Evolutionary conservation across 2,329 filamentous ascomycete species (phyloP).

Genomic region (Huntiella bhutanensis): DNA sequence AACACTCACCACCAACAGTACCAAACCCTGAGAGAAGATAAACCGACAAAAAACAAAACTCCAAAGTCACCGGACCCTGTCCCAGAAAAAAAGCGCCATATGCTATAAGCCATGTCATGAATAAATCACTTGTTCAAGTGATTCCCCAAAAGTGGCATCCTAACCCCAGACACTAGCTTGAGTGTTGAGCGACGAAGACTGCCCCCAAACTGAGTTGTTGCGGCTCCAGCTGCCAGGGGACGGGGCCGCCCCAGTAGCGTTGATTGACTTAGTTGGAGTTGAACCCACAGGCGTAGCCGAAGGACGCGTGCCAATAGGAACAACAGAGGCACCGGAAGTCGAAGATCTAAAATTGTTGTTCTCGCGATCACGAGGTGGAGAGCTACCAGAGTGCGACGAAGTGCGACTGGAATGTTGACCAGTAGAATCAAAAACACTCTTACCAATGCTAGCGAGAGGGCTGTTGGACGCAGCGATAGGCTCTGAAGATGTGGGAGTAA

Average conservation of each 20-base stretch:
- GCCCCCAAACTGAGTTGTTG: slow-evolving; percentile 69
- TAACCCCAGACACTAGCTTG: slow-evolving; percentile 93
- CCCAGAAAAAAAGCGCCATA: no score
- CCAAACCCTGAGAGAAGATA: slow-evolving; percentile 10
- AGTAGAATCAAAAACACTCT: slow-evolving; percentile 44
- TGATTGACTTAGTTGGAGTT: slow-evolving; percentile 29
- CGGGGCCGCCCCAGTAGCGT: no score
- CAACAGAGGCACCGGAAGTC: slow-evolving; percentile 42
- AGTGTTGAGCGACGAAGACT: slow-evolving; percentile 56
- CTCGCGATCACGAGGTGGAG: slow-evolving; percentile 48
- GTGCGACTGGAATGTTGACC: slow-evolving; percentile 49
- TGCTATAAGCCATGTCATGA: no score
- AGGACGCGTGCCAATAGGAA: slow-evolving; percentile 84
- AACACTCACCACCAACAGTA: slow-evolving; percentile 10
- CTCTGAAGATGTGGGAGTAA: slow-evolving; percentile 6
- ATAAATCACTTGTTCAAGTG: no score
- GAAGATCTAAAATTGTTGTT: slow-evolving; percentile 33
- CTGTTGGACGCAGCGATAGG: slow-evolving; percentile 39
- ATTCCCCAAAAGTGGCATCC: neutral
- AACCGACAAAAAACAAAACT: no score
- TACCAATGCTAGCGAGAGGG: slow-evolving; percentile 48
- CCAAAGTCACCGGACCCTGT: no score
- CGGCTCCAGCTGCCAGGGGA: slow-evolving; percentile 74
- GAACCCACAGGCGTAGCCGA: slow-evolving; percentile 34
- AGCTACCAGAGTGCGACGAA: slow-evolving; percentile 59